Evolutionary conservation across 106 monocot species (phyloP).

Genomic region (Dendrobium chrysotoxum): DNA sequence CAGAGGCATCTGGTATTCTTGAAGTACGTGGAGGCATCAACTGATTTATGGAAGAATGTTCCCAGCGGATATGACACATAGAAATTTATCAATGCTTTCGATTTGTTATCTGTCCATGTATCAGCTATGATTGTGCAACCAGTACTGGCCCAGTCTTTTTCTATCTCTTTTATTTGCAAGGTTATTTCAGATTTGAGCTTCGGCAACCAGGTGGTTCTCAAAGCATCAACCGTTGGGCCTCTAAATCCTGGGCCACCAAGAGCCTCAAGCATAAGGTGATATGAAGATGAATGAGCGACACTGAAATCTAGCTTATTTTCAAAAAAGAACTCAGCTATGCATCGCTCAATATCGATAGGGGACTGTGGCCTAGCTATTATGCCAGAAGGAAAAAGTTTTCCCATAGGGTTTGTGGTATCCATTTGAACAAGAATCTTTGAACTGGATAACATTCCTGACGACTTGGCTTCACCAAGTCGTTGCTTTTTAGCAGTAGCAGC

Average conservation of each 20-base stretch:
- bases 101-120: constrained; percentile 87
- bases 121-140: constrained; percentile 90
- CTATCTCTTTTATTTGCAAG: constrained; percentile 64
- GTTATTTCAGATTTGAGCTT: constrained; percentile 82
- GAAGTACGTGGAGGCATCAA: constrained; percentile 70
- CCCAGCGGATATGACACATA: constrained; percentile 80
- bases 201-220: constrained; percentile 73
- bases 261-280: constrained; percentile 70
- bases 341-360: constrained; percentile 60
- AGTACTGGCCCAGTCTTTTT: constrained; percentile 77
- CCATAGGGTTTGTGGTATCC: constrained; percentile 16
- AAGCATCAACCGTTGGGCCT: constrained; percentile 52
- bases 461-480: constrained; percentile 29
- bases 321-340: constrained; percentile 89
- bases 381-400: constrained; percentile 26
- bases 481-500: constrained; percentile 49
- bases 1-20: constrained; percentile 65
- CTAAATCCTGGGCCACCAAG: constrained; percentile 73
- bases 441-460: constrained; percentile 14
- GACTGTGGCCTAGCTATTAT: constrained; percentile 19
- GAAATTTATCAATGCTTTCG: constrained; percentile 71
- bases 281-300: constrained; percentile 61
- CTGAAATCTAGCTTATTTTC: constrained; percentile 86
- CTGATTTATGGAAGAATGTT: constrained; percentile 85
- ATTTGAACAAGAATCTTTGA: constrained; percentile 23